Base-by-base conservation (phyloP, 73 alveolate genomes). In the Paramecium sonneborni region DNA sequence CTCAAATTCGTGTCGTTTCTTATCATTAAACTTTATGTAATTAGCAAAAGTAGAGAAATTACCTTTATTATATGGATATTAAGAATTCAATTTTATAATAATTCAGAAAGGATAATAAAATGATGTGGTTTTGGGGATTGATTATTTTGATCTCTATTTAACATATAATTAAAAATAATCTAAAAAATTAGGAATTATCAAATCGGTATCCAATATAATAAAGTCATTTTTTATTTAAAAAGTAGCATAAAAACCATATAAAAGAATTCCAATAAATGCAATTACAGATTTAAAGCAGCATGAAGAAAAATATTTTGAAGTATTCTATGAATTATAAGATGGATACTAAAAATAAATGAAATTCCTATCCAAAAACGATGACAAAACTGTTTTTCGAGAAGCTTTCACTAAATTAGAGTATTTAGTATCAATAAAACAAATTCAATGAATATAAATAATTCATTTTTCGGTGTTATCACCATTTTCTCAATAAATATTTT, bases 401-500 rank as follows among this genome's bases (percentile, higher is more conserved):
- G 84, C 84, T 2, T 62, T 62, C 46, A 62, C 48, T 62, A 62
- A 62, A 30, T 62, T 62, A 62, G 84, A 62, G 44, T 62, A 62
- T 32, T 62, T 62, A 32, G 84, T 62, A 5, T 62, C 84, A 62
- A 30, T 30, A 62, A 14, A 62, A 62, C 84, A 62, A 62, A 52
- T 52, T 52, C 18, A 23, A 52, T 52, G 68, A 52, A 30, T 52
- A 52, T n/a, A 52, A n/a, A 52, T 52, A n/a, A 18, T 18, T 52
- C 26, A 52, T 20, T 15, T 44, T 52, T 52, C 18, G 68, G 68
- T 52, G 68, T 52, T n/a, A 52, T n/a, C 68, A 52, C 68, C 68
- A 52, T 18, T 52, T 52, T 52, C 68, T 52, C 68, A 52, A 15
- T 1, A n/a, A n/a, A 15, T 52, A 52, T 52, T 5, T 52, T 15